phyloP scores from a whole-genome alignment of 2,329 filamentous ascomycete species.

The Ceratocystis papillata region DNA sequence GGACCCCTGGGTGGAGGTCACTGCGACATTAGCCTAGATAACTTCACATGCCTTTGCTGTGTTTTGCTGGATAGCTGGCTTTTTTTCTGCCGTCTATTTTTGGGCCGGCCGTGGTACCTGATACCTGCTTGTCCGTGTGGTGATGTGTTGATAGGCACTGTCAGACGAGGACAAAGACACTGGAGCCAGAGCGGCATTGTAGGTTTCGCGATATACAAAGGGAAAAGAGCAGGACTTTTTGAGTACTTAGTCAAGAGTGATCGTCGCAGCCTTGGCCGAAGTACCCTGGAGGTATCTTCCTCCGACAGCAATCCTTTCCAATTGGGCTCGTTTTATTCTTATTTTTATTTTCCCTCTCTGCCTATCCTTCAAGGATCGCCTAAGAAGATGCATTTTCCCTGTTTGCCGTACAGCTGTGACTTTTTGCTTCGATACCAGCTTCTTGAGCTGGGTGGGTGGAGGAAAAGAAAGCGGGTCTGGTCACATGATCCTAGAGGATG shows the following conservation, averaged over 20 bases:
- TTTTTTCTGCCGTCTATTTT: not conserved
- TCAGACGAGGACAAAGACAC: not conserved
- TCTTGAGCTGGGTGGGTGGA: not conserved
- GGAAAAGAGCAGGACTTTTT: conserved; percentile 7
- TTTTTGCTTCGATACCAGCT: not conserved
- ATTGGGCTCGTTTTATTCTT: not conserved
- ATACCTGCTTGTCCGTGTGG: not conserved
- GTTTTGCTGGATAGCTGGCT: not conserved
- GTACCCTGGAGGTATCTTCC: conserved; percentile 8
- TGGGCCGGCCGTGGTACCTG: not conserved
- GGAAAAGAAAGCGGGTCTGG: not conserved
- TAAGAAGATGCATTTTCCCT: conserved; percentile 9
- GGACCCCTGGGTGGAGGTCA: not conserved
- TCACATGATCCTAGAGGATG: not conserved
- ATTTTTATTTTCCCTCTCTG: not conserved
- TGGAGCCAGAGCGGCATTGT: too few relatives aligned
- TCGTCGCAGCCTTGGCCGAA: conserved; percentile 12
- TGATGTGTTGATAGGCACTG: not conserved
- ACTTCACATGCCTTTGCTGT: not conserved
- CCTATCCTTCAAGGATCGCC: conserved; percentile 2
- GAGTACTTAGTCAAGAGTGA: conserved; percentile 2
- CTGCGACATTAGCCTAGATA: not conserved
- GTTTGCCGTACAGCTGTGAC: not conserved
- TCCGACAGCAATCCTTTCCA: not conserved
- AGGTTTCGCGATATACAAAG: not conserved